A percentile compares a stretch with the other conserved stretches of the same genome.
phyloP scores from a whole-genome alignment of 768 basidiomycete species.

The Tricholoma furcatifolium region DNA sequence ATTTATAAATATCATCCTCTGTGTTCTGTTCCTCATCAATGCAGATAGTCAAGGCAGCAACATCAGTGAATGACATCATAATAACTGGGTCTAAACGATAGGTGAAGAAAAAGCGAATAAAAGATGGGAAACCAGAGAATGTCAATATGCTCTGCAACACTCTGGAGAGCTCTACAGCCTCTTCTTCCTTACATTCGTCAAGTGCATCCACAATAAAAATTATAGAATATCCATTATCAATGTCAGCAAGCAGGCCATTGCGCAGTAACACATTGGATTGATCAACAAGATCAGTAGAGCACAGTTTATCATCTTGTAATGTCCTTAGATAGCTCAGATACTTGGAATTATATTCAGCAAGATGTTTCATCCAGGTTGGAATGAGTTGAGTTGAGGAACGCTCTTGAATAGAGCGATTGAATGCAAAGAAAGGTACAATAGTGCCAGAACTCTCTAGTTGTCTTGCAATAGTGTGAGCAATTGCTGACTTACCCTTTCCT shows the following conservation, averaged over 20 bases:
- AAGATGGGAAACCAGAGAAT: no score
- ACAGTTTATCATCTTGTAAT: background rate
- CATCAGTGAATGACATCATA: no score
- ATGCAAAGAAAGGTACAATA: background rate
- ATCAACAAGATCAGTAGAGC: background rate
- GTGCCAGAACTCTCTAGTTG: background rate
- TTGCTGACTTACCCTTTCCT: background rate
- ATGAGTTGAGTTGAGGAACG: background rate
- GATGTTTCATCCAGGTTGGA: background rate
- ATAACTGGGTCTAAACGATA: no score
- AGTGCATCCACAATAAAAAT: background rate
- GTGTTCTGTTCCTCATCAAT: no score
- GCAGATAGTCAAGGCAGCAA: no score
- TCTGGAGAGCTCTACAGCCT: no score
- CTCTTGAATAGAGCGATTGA: background rate
- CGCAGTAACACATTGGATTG: background rate
- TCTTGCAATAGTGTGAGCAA: background rate
- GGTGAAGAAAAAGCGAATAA: no score
- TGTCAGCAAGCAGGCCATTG: background rate
- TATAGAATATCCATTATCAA: background rate
- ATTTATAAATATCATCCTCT: no score
- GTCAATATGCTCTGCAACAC: no score
- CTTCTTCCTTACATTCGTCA: background rate
- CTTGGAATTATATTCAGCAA: background rate
- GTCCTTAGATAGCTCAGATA: background rate